These are phyloP conservation scores for Malus orientalis DNA, from an alignment of 306 rosid genomes.

Conservation along the genomic window DNA sequence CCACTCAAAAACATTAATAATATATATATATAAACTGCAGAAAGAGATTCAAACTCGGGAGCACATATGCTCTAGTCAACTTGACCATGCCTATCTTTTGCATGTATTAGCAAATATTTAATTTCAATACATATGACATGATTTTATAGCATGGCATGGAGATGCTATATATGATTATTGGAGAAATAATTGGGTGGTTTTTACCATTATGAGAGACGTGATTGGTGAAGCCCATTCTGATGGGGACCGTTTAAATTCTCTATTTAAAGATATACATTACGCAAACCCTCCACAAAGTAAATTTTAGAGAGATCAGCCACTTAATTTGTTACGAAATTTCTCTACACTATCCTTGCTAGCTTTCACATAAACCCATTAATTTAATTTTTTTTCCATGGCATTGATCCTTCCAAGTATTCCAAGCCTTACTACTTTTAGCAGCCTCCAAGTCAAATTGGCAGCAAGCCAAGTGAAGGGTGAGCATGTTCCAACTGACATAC, in stretches of 20 bases:
- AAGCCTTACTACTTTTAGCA: background rate
- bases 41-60: too few relatives aligned
- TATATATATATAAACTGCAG: too few relatives aligned
- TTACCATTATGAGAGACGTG: background rate
- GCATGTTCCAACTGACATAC: background rate
- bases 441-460: background rate
- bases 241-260: background rate
- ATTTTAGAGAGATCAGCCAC: background rate
- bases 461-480: background rate
- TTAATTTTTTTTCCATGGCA: background rate
- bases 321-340: too few relatives aligned
- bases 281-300: background rate
- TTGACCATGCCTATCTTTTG: too few relatives aligned
- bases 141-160: background rate
- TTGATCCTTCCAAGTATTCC: background rate
- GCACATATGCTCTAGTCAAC: too few relatives aligned
- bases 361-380: background rate
- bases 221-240: background rate
- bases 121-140: too few relatives aligned
- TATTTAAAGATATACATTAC: too few relatives aligned
- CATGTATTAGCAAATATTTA: background rate
- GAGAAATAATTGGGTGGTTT: background rate
- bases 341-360: background rate
- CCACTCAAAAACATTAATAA: too few relatives aligned
- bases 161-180: background rate